A percentile compares a stretch with the other conserved stretches of the same genome.
Evolutionary conservation across 1,284 basidiomycete genomes (phyloP).

Genomic region (Microbotryum intermedium): DNA sequence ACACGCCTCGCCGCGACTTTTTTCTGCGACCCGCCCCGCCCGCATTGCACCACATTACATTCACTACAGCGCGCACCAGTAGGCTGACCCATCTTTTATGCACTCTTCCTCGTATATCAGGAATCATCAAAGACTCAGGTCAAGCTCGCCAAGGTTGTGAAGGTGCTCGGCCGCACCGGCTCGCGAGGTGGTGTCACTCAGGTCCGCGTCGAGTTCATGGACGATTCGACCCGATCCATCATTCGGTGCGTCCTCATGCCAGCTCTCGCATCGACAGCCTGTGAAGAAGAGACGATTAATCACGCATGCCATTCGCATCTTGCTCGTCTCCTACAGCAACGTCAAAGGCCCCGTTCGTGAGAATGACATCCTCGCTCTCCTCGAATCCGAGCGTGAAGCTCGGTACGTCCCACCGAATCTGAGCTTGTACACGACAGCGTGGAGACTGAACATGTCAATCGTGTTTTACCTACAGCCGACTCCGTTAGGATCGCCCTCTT

Average conservation of each 20-base stretch:
- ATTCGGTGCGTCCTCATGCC: conserved; percentile 53
- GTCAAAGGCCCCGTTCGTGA: conserved; percentile 97
- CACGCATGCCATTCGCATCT: background rate
- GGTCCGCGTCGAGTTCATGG: conserved; percentile 99
- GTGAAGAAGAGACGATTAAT: background rate
- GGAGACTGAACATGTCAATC: background rate
- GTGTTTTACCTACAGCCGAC: conserved; percentile 10
- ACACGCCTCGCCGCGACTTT: background rate
- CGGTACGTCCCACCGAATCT: conserved; percentile 55
- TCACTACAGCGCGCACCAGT: too few relatives aligned
- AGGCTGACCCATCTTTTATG: background rate
- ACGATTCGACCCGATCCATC: conserved; percentile 89
- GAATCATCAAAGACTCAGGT: conserved; percentile 63
- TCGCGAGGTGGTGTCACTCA: conserved; percentile 99
- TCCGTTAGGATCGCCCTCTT: conserved; percentile 9
- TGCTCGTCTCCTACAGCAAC: conserved; percentile 50
- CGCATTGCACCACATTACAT: too few relatives aligned
- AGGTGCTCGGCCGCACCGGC: conserved; percentile 97
- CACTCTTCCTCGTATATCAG: conserved; percentile 8
- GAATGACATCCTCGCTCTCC: conserved; percentile 92
- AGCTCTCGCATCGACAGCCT: too few relatives aligned
- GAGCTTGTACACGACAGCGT: background rate
- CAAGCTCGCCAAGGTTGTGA: conserved; percentile 92
- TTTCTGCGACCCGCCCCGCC: too few relatives aligned
- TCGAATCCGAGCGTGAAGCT: conserved; percentile 99